Percentiles rank a stretch among this genome's conserved stretches.
These are phyloP conservation scores for Coniosporium apollinis DNA, from an alignment of 495 filamentous ascomycete species.

Conservation along the genomic window DNA sequence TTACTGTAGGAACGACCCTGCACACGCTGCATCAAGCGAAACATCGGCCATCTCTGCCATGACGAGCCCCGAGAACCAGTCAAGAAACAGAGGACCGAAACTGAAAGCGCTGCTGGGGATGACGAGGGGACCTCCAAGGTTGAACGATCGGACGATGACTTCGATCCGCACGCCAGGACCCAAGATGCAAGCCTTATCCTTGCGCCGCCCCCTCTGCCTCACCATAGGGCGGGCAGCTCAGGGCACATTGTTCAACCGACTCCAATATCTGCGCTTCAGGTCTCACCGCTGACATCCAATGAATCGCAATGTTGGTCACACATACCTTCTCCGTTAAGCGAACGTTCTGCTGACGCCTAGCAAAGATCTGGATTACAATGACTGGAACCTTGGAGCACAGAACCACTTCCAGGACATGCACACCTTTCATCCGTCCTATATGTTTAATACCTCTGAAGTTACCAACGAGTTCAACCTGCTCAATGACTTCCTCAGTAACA, in stretches of 20 bases:
- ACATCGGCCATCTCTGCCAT: conserved; percentile 97
- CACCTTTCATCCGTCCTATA: conserved; percentile 80
- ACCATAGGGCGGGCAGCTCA: conserved; percentile 15
- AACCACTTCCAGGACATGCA: conserved; percentile 90
- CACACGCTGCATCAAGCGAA: conserved; percentile 93
- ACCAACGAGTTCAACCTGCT: conserved; percentile 91
- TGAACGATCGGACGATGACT: conserved; percentile 10
- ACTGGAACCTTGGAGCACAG: conserved; percentile 52
- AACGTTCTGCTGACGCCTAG: conserved; percentile 7
- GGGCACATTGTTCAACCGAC: conserved; percentile 24
- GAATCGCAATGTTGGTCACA: conserved; percentile 59
- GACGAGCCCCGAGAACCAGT: conserved; percentile 76
- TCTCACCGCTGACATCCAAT: conserved; percentile 26
- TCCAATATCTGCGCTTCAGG: conserved; percentile 26
- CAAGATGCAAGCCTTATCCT: conserved; percentile 16
- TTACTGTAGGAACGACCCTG: conserved; percentile 74
- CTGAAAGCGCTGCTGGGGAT: conserved; percentile 40
- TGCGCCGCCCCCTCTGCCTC: conserved; percentile 13
- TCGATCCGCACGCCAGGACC: conserved; percentile 10
- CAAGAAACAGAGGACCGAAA: conserved; percentile 59
- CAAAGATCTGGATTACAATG: conserved; percentile 45
- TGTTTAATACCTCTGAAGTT: conserved; percentile 88
- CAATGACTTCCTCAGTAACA: conserved; percentile 86
- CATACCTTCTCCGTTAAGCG: conserved; percentile 4
- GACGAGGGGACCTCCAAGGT: conserved; percentile 22